Percentiles rank a stretch among this genome's conserved stretches.
These are phyloP conservation scores for Diatrype stigma DNA, from an alignment of 2,329 filamentous ascomycete genomes.

Conservation along the genomic window DNA sequence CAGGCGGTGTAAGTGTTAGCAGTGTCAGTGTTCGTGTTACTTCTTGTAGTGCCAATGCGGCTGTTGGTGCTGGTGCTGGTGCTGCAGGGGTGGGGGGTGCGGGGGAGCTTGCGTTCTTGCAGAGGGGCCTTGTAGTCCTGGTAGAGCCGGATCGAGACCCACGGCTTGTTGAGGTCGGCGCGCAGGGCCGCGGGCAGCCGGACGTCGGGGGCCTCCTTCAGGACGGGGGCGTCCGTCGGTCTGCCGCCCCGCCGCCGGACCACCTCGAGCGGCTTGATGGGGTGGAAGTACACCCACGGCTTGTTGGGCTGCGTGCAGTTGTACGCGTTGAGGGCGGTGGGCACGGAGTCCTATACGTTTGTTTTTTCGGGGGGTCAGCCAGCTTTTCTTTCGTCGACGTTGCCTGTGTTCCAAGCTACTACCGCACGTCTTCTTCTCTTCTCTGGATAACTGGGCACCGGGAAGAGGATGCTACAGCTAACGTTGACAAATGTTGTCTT, in stretches of 20 bases:
- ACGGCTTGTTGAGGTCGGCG: conserved; percentile 9
- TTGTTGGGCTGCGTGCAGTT: conserved; percentile 9
- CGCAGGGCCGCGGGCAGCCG: conserved; percentile 5
- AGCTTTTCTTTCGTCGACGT: background rate
- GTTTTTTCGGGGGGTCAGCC: background rate
- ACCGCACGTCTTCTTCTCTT: too few species aligned
- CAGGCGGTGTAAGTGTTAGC: too few species aligned
- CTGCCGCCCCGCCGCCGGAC: background rate
- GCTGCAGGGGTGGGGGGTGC: too few species aligned
- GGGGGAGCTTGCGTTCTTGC: too few species aligned
- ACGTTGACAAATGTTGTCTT: too few species aligned
- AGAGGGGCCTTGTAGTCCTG: background rate
- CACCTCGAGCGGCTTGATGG: conserved; percentile 6
- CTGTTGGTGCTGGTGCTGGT: too few species aligned
- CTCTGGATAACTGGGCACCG: too few species aligned
- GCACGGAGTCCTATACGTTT: conserved; percentile 7
- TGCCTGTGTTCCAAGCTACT: too few species aligned
- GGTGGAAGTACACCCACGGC: conserved; percentile 17
- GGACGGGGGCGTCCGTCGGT: background rate
- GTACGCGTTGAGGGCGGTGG: conserved; percentile 16
- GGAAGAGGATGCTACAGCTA: too few species aligned
- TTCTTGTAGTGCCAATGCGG: too few species aligned
- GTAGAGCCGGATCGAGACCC: conserved; percentile 4
- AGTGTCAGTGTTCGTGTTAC: too few species aligned
- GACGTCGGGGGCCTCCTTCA: background rate